Evolutionary conservation across 1,139 yeast species (phyloP), one percentile per base, ranked within the genome.

Genomic region (Taphrina wiesneri): DNA sequence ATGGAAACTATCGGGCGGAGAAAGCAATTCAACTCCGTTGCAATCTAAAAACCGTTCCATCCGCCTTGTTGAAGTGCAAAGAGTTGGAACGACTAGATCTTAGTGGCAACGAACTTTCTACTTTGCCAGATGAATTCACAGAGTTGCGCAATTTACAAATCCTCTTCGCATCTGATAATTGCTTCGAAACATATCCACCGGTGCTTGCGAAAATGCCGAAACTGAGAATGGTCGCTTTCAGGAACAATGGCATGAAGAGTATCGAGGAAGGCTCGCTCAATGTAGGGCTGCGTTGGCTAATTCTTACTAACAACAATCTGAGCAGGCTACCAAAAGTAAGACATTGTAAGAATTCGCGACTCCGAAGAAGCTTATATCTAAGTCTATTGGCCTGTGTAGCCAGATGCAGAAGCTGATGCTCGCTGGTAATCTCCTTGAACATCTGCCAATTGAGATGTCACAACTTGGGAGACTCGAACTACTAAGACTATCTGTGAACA

Each of bases 161-260:
- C 21, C 17, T 41, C 23, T 60, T 60, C 23, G 30, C 34, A 7
- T 60, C 64, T 5, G 64, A 60, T 32, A 49, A 53, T 54, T 13
- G 41, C n/a, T 60, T 60, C 45, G 36, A 15, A 7, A 13, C 9
- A 25, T 60, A 36, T 19, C 64, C 64, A 4, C 6, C 23, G 13
- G 47, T 54, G 34, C 57, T 60, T 19, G 17, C 56, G 9, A 19
- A 26, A 36, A 36, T 52, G 36, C 57, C 56, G 15, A 32, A 9
- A 3, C 41, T 60, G n/a, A 36, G 51, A 30, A 51, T 60, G 64
- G 51, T 60, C 4, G 64, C 64, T 21, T 60, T 60, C 52, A 51
- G 51, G 57, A 53, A 53, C 32, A 60, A 60, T 23, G 52, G 32
- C 23, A 60, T 60, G 64, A 26, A 34, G 19, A 9, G 21, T 17